Conservation (phyloP, 1,139 yeast genomes). For the Meyerozyma guilliermondii region DNA sequence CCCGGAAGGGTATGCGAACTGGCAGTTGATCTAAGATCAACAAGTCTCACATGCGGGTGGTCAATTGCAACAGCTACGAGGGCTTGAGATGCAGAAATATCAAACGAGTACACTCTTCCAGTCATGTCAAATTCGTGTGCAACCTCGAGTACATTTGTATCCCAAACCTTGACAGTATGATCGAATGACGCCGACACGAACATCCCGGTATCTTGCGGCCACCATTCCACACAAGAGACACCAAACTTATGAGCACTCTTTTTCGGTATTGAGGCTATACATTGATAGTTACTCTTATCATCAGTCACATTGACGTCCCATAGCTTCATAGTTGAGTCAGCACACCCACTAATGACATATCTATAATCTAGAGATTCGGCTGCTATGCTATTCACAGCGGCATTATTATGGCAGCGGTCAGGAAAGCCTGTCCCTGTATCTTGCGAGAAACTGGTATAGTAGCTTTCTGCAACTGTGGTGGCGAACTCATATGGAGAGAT, state of each 20-base stretch:
- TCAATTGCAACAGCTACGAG: conserved; percentile 69
- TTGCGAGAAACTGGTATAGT: conserved; percentile 26
- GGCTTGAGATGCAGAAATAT: conserved; percentile 40
- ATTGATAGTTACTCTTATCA: conserved; percentile 11
- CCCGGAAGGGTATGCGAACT: conserved; percentile 66
- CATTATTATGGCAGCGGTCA: conserved; percentile 31
- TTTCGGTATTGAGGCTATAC: conserved; percentile 44
- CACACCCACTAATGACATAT: conserved; percentile 66
- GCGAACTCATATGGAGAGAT: conserved; percentile 31
- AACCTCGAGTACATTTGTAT: conserved; percentile 55
- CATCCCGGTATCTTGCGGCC: conserved; percentile 86
- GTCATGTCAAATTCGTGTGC: conserved; percentile 61
- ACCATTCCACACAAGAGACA: conserved; percentile 74
- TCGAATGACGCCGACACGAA: conserved; percentile 82
- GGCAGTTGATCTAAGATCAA: conserved; percentile 70
- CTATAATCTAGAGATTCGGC: conserved; percentile 50
- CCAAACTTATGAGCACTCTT: conserved; percentile 66
- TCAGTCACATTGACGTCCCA: conserved; percentile 45
- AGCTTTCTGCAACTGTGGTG: conserved; percentile 36
- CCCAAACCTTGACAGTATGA: conserved; percentile 76
- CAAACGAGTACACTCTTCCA: conserved; percentile 50
- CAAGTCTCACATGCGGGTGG: conserved; percentile 60
- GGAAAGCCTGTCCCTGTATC: conserved; percentile 30
- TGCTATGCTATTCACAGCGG: conserved; percentile 62
- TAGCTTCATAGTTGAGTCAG: conserved; percentile 65